Evolutionary conservation across 2,329 filamentous ascomycete species (phyloP).

Genomic region (Aphanoascus verrucosus): DNA sequence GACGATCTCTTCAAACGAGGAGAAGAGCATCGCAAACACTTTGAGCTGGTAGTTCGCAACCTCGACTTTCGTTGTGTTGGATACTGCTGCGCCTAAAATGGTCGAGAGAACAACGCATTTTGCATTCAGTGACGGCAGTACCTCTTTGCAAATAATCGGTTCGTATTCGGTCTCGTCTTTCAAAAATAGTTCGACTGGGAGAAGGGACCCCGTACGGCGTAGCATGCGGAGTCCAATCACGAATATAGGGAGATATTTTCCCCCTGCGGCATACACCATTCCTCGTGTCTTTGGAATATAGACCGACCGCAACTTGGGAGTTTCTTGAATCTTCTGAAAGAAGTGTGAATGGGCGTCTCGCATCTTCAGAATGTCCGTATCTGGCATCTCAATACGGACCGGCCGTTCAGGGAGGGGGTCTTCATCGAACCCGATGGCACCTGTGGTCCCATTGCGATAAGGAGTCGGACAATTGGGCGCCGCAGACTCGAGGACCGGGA

Average conservation of each 20-base stretch:
- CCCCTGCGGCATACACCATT: constrained; percentile 33
- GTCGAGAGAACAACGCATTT: constrained; percentile 19
- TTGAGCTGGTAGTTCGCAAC: constrained; percentile 46
- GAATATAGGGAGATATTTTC: constrained; percentile 24
- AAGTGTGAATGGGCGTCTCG: constrained; percentile 28
- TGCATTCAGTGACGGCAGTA: constrained; percentile 25
- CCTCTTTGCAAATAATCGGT: constrained; percentile 22
- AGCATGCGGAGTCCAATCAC: constrained; percentile 27
- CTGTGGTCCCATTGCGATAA: constrained; percentile 20
- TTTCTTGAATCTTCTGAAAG: constrained; percentile 22
- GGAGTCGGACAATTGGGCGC: constrained; percentile 24
- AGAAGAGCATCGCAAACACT: constrained; percentile 47
- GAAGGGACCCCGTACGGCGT: constrained; percentile 23
- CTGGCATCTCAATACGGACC: constrained; percentile 23
- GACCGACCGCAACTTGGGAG: constrained; percentile 24
- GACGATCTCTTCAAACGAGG: constrained; percentile 49
- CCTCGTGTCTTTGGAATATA: constrained; percentile 20
- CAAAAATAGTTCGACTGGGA: constrained; percentile 31
- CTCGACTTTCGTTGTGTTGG: constrained; percentile 20
- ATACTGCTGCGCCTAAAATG: constrained; percentile 5
- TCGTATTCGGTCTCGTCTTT: constrained; percentile 23
- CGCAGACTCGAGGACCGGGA: constrained; percentile 23
- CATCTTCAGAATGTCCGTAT: constrained; percentile 25
- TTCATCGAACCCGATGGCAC: constrained; percentile 23
- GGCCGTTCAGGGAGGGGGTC: constrained; percentile 21